phyloP scores from a whole-genome alignment of 345 rosid genomes.

The Citrus inodora region DNA sequence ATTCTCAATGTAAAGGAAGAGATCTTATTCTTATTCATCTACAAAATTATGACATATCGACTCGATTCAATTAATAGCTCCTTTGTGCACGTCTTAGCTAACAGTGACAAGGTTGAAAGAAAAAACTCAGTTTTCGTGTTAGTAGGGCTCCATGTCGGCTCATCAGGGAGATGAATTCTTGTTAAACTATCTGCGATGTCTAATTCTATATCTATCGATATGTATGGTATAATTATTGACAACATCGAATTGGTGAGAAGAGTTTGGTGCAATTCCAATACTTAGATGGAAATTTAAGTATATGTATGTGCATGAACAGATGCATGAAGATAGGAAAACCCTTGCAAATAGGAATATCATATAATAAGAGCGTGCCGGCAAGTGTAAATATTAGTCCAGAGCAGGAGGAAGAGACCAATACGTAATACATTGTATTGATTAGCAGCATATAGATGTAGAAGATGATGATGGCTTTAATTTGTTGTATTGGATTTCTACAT shows the following conservation, averaged over 20 bases:
- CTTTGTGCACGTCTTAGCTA: background rate
- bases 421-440: background rate
- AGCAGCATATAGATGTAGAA: background rate
- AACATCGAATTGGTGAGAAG: background rate
- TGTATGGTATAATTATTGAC: background rate
- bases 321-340: background rate
- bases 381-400: background rate
- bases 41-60: background rate
- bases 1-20: slow-evolving; percentile 3
- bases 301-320: background rate
- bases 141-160: too few relatives aligned
- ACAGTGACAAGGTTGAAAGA: too few relatives aligned
- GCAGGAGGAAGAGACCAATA: background rate
- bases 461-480: background rate
- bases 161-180: background rate
- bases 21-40: background rate
- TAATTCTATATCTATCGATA: background rate
- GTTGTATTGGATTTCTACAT: slow-evolving; percentile 7
- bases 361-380: background rate
- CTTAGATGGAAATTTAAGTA: background rate
- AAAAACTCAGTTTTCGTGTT: background rate
- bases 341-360: background rate
- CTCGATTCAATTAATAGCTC: background rate
- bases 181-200: background rate
- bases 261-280: background rate